Evolutionary conservation across 1,139 yeast species (phyloP).

Genomic region (Kodamaea suecica): DNA sequence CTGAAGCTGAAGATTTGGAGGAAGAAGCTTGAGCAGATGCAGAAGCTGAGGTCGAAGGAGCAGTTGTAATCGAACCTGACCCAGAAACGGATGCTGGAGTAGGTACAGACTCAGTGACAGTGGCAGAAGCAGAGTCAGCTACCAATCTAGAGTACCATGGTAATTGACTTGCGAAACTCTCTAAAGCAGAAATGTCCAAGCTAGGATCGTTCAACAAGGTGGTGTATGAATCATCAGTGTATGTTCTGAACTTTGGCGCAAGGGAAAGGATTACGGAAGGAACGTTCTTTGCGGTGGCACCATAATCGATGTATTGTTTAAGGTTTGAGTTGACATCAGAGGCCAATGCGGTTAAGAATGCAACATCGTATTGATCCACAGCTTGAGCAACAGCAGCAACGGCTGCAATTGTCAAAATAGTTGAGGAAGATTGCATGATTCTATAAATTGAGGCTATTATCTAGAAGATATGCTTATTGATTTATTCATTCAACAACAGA

Average conservation of each 20-base stretch:
- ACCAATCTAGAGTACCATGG: slow-evolving; percentile 43
- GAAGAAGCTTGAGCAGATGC: slow-evolving; percentile 7
- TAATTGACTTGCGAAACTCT: slow-evolving; percentile 36
- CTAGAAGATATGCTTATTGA: too few species aligned
- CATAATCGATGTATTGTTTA: slow-evolving; percentile 26
- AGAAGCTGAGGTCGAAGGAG: slow-evolving; percentile 8
- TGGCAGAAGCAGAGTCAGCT: slow-evolving; percentile 16
- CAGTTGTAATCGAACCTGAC: slow-evolving; percentile 7
- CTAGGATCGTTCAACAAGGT: slow-evolving; percentile 31
- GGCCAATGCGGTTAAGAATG: slow-evolving; percentile 41
- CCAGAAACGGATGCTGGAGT: slow-evolving; percentile 5
- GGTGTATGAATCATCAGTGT: slow-evolving; percentile 40
- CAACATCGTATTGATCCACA: slow-evolving; percentile 29
- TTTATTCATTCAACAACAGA: not conserved
- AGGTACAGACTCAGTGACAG: slow-evolving; percentile 7
- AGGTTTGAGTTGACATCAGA: slow-evolving; percentile 29
- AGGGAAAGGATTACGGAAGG: slow-evolving; percentile 37
- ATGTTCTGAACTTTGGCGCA: slow-evolving; percentile 38
- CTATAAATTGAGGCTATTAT: too few species aligned
- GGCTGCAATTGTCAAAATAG: slow-evolving; percentile 13
- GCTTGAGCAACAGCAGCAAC: slow-evolving; percentile 17
- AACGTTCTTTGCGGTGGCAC: slow-evolving; percentile 32
- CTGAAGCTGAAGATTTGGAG: slow-evolving; percentile 6
- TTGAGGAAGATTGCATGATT: slow-evolving; percentile 19
- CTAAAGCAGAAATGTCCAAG: slow-evolving; percentile 24